Evolutionary conservation across 148 eudicot genomes (phyloP).

Genomic region (Oxyria digyna): DNA sequence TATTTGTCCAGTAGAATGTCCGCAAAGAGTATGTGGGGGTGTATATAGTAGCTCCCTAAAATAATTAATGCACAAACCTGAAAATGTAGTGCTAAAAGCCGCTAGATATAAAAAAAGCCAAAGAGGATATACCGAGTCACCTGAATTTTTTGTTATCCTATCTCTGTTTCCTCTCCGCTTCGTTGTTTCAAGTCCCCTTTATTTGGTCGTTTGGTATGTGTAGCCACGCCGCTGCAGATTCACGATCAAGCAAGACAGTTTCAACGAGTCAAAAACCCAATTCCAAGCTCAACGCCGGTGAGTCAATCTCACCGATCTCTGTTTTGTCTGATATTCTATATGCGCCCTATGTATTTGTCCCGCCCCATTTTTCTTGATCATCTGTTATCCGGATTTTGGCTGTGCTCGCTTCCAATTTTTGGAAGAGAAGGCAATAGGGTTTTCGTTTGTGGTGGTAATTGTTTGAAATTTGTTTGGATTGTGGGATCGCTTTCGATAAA

Average conservation of each 20-base stretch:
- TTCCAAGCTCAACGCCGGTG: not conserved
- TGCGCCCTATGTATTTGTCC: not conserved
- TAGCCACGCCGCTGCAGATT: not conserved
- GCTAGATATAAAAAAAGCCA: too few species aligned
- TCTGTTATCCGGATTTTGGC: not conserved
- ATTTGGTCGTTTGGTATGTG: not conserved
- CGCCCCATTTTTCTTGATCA: not conserved
- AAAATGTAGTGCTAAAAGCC: too few species aligned
- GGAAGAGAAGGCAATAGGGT: not conserved
- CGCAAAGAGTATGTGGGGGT: too few species aligned
- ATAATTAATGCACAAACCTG: too few species aligned
- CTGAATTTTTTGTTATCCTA: slow-evolving; percentile 3
- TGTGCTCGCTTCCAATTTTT: not conserved
- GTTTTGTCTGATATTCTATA: not conserved
- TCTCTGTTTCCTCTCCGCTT: not conserved
- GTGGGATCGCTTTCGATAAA: not conserved
- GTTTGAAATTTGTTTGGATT: not conserved
- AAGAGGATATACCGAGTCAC: not conserved
- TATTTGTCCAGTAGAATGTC: too few species aligned
- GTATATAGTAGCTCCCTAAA: too few species aligned
- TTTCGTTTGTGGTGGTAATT: not conserved
- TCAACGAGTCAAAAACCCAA: not conserved
- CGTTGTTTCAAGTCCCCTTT: not conserved
- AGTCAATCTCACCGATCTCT: not conserved
- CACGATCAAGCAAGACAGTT: not conserved